Percentiles rank a stretch among this genome's conserved stretches.
These are phyloP conservation scores for Alternaria brassicicola DNA, from an alignment of 2,329 filamentous ascomycete genomes.

Conservation along the genomic window DNA sequence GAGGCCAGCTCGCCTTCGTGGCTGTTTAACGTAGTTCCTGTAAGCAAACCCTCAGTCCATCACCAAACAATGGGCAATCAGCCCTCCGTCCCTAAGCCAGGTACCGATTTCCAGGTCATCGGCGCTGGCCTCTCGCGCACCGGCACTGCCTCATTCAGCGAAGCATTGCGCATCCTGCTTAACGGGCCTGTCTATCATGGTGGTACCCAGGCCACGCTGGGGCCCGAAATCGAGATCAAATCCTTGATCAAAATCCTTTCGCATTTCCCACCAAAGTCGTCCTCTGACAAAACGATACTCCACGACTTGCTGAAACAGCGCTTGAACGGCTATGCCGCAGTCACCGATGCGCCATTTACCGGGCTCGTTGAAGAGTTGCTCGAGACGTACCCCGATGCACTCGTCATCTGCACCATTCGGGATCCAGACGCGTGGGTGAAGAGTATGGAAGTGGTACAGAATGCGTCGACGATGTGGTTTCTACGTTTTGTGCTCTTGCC, in stretches of 20 bases:
- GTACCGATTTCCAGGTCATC: conserved; percentile 50
- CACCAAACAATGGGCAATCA: conserved; percentile 26
- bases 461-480: conserved; percentile 20
- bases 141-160: conserved; percentile 58
- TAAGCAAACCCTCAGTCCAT: neutral
- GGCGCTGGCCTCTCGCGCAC: conserved; percentile 55
- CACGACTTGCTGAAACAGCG: conserved; percentile 37
- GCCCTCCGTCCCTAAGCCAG: conserved; percentile 23
- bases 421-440: conserved; percentile 31
- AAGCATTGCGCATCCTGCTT: conserved; percentile 56
- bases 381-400: conserved; percentile 57
- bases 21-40: neutral
- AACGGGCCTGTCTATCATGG: conserved; percentile 58
- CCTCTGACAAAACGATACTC: neutral
- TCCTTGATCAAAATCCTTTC: conserved; percentile 34
- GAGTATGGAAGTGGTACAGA: conserved; percentile 20
- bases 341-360: conserved; percentile 54
- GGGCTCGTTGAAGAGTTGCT: conserved; percentile 55
- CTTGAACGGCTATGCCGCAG: conserved; percentile 54
- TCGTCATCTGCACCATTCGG: conserved; percentile 49
- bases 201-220: conserved; percentile 49
- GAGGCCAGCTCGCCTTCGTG: neutral
- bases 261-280: conserved; percentile 15
- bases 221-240: conserved; percentile 17
- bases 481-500: conserved; percentile 27